Evolutionary conservation across 768 basidiomycete species (phyloP), one percentile per base, ranked within the genome.

Genomic region (Mycena indigotica): DNA sequence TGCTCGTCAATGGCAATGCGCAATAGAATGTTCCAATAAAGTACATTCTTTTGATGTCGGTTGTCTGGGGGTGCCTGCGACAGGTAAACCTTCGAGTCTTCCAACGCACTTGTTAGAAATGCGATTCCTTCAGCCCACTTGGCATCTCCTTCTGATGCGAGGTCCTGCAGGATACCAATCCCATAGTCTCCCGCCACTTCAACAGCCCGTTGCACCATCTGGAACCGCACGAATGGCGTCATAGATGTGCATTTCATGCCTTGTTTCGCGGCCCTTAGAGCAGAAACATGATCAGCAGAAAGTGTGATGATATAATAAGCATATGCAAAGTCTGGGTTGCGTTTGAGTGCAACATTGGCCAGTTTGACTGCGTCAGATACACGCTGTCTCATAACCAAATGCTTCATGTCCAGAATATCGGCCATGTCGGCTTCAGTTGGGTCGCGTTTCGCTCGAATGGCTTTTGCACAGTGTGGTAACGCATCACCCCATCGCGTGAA

Each of bases 401-500:
- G 83, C 65, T 88, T 87, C 72, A 86, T 80, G 28, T 88, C 85
- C 28, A 89, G 67, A 59, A 88, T 83, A 65, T 88, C 85, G 0
- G 86, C 87, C 15, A 75, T 62, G 66, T 87, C 84, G 21, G 60
- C 67, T 53, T 86, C 82, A 4, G 63, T 63, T 0, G 75, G 65
- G 13, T 67, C 69, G n/a, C 74, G 75, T 53, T 70, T 73, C 30
- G 66, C 71, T 8, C 84, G 79, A 35, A 88, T 79, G 25, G 80
- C 85, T 25, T 73, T 74, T 8, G 86, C 85, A 64, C 85, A 85
- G 19, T 76, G 70, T 3, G 87, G 85, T 4, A 89, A 70, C 0
- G 85, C 72, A 60, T 88, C 86, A 5, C 72, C 63, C 80, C 81
- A 89, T 70, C 75, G 75, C 25, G 58, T 78, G 71, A 89, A 88